These are phyloP conservation scores for Sordariomycetes sp. DNA, from an alignment of 2,329 filamentous ascomycete genomes.

Conservation along the genomic window DNA sequence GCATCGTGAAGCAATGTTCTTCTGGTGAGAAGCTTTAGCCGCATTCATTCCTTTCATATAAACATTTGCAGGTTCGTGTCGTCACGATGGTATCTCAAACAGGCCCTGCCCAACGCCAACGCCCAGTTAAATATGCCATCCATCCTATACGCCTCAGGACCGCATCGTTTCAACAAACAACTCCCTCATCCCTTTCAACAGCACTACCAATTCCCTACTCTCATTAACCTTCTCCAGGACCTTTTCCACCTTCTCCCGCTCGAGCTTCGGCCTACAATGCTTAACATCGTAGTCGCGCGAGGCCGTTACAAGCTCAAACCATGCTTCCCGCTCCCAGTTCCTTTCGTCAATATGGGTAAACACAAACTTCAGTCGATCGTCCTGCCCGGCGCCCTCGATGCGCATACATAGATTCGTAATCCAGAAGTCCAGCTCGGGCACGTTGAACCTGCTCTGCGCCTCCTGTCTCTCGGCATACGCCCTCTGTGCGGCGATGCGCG, in stretches of 20 bases:
- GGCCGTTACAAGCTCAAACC: slow-evolving; percentile 83
- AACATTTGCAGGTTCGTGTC: no score
- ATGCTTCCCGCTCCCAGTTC: slow-evolving; percentile 81
- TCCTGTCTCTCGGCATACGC: slow-evolving; percentile 68
- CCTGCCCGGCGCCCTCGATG: slow-evolving; percentile 79
- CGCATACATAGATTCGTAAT: slow-evolving; percentile 79
- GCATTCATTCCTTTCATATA: no score
- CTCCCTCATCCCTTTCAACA: slow-evolving; percentile 77
- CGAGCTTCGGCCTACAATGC: slow-evolving; percentile 73
- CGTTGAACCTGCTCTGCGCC: slow-evolving; percentile 77
- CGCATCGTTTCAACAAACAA: slow-evolving; percentile 63
- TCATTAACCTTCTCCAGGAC: slow-evolving; percentile 78
- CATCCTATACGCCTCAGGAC: no score
- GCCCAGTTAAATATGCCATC: background rate
- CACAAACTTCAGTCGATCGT: slow-evolving; percentile 82
- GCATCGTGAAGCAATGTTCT: no score
- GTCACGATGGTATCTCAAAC: background rate
- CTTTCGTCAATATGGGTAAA: slow-evolving; percentile 81
- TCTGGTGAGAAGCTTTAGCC: no score
- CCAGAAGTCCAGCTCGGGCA: slow-evolving; percentile 94
- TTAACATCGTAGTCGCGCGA: slow-evolving; percentile 78
- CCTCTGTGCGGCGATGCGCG: slow-evolving; percentile 60
- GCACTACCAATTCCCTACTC: slow-evolving; percentile 57
- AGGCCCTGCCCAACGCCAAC: background rate
- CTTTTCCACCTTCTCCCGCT: slow-evolving; percentile 66